Evolutionary conservation across 257 asterid species (phyloP).

Genomic region (Anisodus acutangulus): DNA sequence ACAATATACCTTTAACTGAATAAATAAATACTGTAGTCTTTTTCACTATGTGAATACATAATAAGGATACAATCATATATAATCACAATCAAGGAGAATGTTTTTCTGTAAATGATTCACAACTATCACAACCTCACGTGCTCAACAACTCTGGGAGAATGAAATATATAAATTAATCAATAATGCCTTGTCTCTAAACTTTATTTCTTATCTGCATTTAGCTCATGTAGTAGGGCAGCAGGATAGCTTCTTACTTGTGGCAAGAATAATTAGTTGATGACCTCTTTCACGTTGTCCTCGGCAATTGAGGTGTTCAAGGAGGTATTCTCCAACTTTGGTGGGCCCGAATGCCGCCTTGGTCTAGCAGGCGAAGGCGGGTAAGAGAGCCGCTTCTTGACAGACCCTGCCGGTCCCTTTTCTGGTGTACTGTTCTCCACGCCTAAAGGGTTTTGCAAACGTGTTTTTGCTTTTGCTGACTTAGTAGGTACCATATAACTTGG

Average conservation of each 20-base stretch:
- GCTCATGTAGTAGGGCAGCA: slow-evolving; percentile 6
- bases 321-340: slow-evolving; percentile 50
- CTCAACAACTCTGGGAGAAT: slow-evolving; percentile 16
- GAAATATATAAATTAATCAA: background rate
- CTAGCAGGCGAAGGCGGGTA: slow-evolving; percentile 59
- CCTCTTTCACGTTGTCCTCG: slow-evolving; percentile 45
- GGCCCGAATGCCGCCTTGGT: slow-evolving; percentile 64
- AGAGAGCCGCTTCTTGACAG: slow-evolving; percentile 70
- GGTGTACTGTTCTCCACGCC: slow-evolving; percentile 43
- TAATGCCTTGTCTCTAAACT: background rate
- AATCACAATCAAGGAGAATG: slow-evolving; percentile 25
- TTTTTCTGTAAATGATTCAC: slow-evolving; percentile 31
- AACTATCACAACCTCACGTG: slow-evolving; percentile 31
- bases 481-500: slow-evolving; percentile 96
- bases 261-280: slow-evolving; percentile 32
- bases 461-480: slow-evolving; percentile 84
- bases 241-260: slow-evolving; percentile 24
- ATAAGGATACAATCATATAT: slow-evolving; percentile 22
- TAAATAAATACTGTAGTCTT: slow-evolving; percentile 2
- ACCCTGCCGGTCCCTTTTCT: slow-evolving; percentile 44
- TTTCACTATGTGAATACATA: slow-evolving; percentile 9
- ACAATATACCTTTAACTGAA: slow-evolving; percentile 1
- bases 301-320: slow-evolving; percentile 29
- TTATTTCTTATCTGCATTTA: background rate
- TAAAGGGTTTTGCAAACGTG: slow-evolving; percentile 66